Percentiles rank a stretch among this genome's conserved stretches.
Evolutionary conservation across 1,284 basidiomycete genomes (phyloP).

Genomic region (Bondarzewia mesenterica): DNA sequence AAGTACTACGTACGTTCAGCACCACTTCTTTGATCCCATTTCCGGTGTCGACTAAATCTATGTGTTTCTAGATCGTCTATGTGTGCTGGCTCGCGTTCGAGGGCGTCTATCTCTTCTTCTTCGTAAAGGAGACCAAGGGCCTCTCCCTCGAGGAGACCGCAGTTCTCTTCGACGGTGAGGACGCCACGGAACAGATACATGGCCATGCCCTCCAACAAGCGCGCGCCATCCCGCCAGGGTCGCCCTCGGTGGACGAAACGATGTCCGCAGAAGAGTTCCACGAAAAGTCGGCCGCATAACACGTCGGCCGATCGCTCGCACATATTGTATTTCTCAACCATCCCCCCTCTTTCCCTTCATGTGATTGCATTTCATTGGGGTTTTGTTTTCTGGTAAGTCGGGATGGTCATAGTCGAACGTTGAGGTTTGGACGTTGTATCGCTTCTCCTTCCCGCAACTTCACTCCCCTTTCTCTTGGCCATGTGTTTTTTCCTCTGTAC

Average conservation of each 20-base stretch:
- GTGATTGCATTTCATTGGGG: too few species aligned
- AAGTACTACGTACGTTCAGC: constrained; percentile 23
- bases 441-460: too few species aligned
- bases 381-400: too few species aligned
- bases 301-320: neutral
- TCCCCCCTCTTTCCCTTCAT: neutral
- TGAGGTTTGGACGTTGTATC: too few species aligned
- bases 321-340: neutral
- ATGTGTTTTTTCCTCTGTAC: too few species aligned
- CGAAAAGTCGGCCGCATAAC: neutral
- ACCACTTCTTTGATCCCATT: neutral
- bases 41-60: neutral
- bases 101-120: constrained; percentile 54
- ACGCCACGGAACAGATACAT: constrained; percentile 34
- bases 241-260: constrained; percentile 3
- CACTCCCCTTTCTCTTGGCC: too few species aligned
- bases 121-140: constrained; percentile 65
- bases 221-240: neutral
- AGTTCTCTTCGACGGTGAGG: constrained; percentile 61
- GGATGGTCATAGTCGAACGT: too few species aligned
- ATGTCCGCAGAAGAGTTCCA: constrained; percentile 4
- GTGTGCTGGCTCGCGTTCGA: constrained; percentile 61
- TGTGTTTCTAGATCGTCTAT: constrained; percentile 45
- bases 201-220: neutral
- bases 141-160: constrained; percentile 70